Evolutionary conservation across 768 basidiomycete genomes (phyloP), one percentile per base, ranked within the genome.

Genomic region (Boletus subcaerulescens): DNA sequence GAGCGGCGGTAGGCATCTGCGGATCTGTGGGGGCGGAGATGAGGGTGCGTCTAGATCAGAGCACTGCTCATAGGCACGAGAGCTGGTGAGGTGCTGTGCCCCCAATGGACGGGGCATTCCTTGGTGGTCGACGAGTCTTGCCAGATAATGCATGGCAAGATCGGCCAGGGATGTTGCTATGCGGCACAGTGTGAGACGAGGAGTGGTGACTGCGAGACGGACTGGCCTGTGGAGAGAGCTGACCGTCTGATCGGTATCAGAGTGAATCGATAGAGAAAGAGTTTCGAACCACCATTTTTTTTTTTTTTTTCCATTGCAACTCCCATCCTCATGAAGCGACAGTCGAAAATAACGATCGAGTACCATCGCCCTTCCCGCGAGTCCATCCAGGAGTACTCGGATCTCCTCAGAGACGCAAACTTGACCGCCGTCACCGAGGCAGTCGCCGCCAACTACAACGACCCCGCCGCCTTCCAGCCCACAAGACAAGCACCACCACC

Each of bases 341-440:
- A 50, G 65, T 85, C 84, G 26, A 86, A 81, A 76, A 84, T 81
- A 52, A 85, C 87, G 15, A 77, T 92, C 69, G 87, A 91, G 65
- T 86, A 89, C 69, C 84, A 88, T 73, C 77, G 85, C 17, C 88
- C 88, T 3, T 86, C 85, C 12, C 75, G 87, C 42, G 82, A 87
- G 69, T 87, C 85, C 60, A 85, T 90, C 57, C 86, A 87, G 59
- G 87, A 91, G 60, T 89, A 89, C 70, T 79, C 84, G 68, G 82
- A 85, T 53, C 84, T 91, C 50, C 79, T 91, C 50, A 79, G 78
- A 31, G 80, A 86, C 69, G 76, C 81, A 13, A 80, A 77, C 62
- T 48, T 80, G 10, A 79, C 82, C 80, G 79, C 83, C 35, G 76
- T 79, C 36, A 78, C 79, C 42, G 79, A 82, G 29, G 71, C 70